Conservation (phyloP, 148 eudicot species). For the Rhododendron williamsianum region DNA sequence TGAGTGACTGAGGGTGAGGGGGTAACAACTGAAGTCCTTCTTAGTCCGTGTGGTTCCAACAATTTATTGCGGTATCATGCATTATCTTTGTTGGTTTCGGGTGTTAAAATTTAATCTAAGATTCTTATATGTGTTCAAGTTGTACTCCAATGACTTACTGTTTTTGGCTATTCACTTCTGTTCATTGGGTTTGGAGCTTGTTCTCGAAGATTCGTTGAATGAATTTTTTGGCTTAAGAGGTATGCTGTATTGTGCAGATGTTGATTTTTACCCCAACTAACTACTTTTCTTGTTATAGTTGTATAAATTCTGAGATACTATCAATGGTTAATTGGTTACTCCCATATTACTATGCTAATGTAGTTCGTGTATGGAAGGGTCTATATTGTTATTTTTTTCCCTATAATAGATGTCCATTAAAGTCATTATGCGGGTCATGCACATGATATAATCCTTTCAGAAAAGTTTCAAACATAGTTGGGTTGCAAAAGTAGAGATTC, state of each 20-base stretch:
- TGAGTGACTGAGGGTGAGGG: conserved; percentile 48
- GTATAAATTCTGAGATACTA: not conserved
- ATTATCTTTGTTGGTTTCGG: not conserved
- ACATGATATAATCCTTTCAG: not conserved
- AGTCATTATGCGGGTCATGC: not conserved
- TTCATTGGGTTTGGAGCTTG: conserved; percentile 65
- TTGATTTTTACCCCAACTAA: not conserved
- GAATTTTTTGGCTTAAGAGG: conserved; percentile 24
- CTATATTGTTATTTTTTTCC: not conserved
- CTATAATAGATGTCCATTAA: not conserved
- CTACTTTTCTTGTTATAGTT: not conserved
- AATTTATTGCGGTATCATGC: conserved; percentile 32
- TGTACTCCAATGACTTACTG: not conserved
- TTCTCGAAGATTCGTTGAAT: conserved; percentile 53
- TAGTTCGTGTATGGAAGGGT: not conserved
- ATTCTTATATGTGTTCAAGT: conserved; percentile 6
- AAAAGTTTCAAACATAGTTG: not conserved
- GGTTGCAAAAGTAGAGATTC: not conserved
- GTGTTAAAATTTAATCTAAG: not conserved
- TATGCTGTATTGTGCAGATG: not conserved
- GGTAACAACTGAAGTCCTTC: conserved; percentile 67
- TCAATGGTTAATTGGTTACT: not conserved
- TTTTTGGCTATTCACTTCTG: not conserved
- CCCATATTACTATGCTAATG: not conserved
- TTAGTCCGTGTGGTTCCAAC: conserved; percentile 71